These are phyloP conservation scores for Cutaneotrichosporon cavernicola DNA, from an alignment of 1,284 basidiomycete genomes.

Conservation along the genomic window DNA sequence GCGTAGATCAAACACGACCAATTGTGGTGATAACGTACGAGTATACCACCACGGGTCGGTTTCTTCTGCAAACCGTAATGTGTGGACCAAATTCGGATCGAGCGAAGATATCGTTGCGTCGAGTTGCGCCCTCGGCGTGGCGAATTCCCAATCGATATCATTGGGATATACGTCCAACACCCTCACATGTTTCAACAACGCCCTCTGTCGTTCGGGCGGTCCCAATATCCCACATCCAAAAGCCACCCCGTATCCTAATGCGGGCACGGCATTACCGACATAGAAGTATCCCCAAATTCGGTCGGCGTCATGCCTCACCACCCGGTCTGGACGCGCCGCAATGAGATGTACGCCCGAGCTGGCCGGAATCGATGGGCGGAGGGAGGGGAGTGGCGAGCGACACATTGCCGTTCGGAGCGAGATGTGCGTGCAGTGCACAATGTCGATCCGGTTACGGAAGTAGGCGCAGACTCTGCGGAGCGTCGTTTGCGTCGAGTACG, in stretches of 20 bases:
- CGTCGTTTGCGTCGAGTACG: background rate
- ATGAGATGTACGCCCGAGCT: constrained; percentile 1
- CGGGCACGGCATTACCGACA: background rate
- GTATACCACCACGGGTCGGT: constrained; percentile 11
- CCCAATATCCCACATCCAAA: background rate
- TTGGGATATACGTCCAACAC: constrained; percentile 5
- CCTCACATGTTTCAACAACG: background rate
- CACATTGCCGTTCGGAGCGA: constrained; percentile 7
- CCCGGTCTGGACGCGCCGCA: background rate
- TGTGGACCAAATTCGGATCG: background rate
- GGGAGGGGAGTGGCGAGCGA: background rate
- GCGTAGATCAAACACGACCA: constrained; percentile 5
- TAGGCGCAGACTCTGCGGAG: background rate
- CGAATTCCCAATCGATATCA: constrained; percentile 8
- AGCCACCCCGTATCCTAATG: background rate
- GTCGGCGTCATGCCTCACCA: constrained; percentile 3
- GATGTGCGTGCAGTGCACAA: background rate
- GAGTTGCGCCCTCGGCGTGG: background rate
- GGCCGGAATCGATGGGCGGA: background rate
- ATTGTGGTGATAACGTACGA: background rate
- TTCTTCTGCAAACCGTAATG: background rate
- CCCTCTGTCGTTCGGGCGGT: background rate
- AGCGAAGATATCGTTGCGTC: background rate
- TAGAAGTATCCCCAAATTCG: constrained; percentile 8
- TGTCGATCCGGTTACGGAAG: background rate